Percentiles rank a stretch among this genome's conserved stretches.
Conservation (phyloP, 2,329 filamentous ascomycete genomes). For the Nemania serpens region DNA sequence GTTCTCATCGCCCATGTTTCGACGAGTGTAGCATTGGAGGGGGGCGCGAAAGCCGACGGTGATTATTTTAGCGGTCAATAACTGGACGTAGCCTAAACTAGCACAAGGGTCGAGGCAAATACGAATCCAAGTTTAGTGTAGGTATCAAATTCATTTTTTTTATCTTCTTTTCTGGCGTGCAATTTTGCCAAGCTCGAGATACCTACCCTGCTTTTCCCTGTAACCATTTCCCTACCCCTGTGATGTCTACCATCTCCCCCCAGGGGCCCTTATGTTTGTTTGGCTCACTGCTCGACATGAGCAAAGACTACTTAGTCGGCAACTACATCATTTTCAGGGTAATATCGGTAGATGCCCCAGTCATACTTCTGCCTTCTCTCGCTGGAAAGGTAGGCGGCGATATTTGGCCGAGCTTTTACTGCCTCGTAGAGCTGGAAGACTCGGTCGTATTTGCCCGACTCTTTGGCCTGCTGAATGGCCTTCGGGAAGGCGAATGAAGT, state of each 20-base stretch:
- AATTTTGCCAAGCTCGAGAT: too few species aligned
- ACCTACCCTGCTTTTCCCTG: not conserved
- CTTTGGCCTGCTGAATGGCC: slow-evolving; percentile 58
- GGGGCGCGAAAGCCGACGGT: too few species aligned
- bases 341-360: slow-evolving; percentile 68
- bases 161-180: too few species aligned
- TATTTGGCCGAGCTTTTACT: slow-evolving; percentile 63
- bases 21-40: too few species aligned
- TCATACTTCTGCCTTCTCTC: slow-evolving; percentile 63
- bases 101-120: too few species aligned
- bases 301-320: slow-evolving; percentile 7
- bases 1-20: too few species aligned
- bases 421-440: slow-evolving; percentile 67
- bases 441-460: slow-evolving; percentile 58
- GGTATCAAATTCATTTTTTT: too few species aligned
- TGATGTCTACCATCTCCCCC: not conserved
- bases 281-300: not conserved
- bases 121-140: too few species aligned
- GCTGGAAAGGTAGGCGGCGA: slow-evolving; percentile 71
- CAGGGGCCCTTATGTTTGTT: not conserved
- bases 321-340: slow-evolving; percentile 41
- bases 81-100: too few species aligned
- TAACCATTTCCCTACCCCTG: not conserved
- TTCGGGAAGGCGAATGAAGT: slow-evolving; percentile 70
- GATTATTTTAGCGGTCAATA: too few species aligned